A percentile compares a stretch with the other conserved stretches of the same genome.
Conservation (phyloP, 192 early-diverging fungal genomes). For the Coemansia sp. region DNA sequence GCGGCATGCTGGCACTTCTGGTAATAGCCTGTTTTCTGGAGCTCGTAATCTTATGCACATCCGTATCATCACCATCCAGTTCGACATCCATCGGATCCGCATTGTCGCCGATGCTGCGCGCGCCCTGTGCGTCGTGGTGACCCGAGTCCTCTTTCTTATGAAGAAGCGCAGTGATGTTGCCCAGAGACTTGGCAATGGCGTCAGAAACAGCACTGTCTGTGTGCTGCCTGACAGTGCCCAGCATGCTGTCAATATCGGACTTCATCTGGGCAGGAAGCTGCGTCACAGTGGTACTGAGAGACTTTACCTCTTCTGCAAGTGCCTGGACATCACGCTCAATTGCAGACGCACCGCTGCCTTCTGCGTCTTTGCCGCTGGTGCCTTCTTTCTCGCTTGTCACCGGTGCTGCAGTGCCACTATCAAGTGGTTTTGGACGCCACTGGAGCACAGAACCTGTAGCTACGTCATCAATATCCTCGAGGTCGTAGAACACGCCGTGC, state of each 20-base stretch:
- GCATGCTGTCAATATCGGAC: slow-evolving; percentile 30
- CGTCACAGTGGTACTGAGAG: slow-evolving; percentile 51
- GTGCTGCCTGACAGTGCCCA: slow-evolving; percentile 12
- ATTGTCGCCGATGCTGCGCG: background rate
- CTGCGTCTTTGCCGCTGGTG: background rate
- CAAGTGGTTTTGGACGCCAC: slow-evolving; percentile 31
- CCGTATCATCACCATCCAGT: background rate
- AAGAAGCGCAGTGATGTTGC: background rate
- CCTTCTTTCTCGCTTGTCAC: slow-evolving; percentile 2
- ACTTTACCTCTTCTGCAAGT: slow-evolving; percentile 20
- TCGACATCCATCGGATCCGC: background rate
- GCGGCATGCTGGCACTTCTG: slow-evolving; percentile 38
- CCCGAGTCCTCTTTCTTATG: background rate
- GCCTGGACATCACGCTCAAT: slow-evolving; percentile 1
- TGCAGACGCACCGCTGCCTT: background rate
- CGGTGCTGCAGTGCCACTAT: background rate
- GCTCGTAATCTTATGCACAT: background rate
- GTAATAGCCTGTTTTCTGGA: slow-evolving; percentile 9
- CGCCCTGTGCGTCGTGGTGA: background rate
- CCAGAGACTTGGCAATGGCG: background rate
- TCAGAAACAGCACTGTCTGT: slow-evolving; percentile 2
- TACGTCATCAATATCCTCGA: slow-evolving; percentile 65
- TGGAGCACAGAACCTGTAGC: slow-evolving; percentile 55
- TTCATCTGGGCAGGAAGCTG: slow-evolving; percentile 59
- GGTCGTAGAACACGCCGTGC: slow-evolving; percentile 62